A percentile compares a stretch with the other conserved stretches of the same genome.
Conservation (phyloP, 108 stramenopile genomes). For the Skeletonema costatum region DNA sequence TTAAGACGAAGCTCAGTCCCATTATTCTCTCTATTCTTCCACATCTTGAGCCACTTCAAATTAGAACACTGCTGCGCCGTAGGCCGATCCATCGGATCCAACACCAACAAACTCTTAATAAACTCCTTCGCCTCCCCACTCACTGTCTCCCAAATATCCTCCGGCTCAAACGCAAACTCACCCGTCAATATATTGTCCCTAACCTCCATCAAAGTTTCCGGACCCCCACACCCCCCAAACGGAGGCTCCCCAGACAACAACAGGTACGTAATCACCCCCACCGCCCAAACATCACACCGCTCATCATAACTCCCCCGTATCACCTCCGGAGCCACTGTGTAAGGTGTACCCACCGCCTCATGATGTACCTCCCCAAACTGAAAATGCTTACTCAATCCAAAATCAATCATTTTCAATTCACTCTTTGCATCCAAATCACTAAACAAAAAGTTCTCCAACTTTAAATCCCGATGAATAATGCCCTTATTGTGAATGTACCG, state of each 20-base stretch:
- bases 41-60: slow-evolving; percentile 84
- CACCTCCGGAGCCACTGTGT: slow-evolving; percentile 90
- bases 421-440: slow-evolving; percentile 58
- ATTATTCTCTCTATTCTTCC: slow-evolving; percentile 53
- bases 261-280: slow-evolving; percentile 87
- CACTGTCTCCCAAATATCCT: slow-evolving; percentile 77
- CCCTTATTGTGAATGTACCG: slow-evolving; percentile 92
- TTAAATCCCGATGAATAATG: slow-evolving; percentile 89
- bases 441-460: slow-evolving; percentile 95
- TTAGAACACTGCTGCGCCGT: slow-evolving; percentile 88
- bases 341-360: slow-evolving; percentile 90
- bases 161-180: slow-evolving; percentile 67
- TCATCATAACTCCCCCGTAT: slow-evolving; percentile 86
- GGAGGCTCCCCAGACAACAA: slow-evolving; percentile 72
- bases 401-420: slow-evolving; percentile 97
- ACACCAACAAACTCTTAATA: slow-evolving; percentile 79
- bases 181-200: slow-evolving; percentile 75
- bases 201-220: slow-evolving; percentile 82
- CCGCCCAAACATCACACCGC: slow-evolving; percentile 87
- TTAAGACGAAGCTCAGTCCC: slow-evolving; percentile 58
- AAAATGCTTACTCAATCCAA: slow-evolving; percentile 94
- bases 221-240: slow-evolving; percentile 86
- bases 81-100: slow-evolving; percentile 82
- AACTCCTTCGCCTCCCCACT: slow-evolving; percentile 86
- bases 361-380: slow-evolving; percentile 80